A percentile compares a stretch with the other conserved stretches of the same genome.
Conservation (phyloP, 2,329 filamentous ascomycete species). For the Gnomoniopsis sp. region DNA sequence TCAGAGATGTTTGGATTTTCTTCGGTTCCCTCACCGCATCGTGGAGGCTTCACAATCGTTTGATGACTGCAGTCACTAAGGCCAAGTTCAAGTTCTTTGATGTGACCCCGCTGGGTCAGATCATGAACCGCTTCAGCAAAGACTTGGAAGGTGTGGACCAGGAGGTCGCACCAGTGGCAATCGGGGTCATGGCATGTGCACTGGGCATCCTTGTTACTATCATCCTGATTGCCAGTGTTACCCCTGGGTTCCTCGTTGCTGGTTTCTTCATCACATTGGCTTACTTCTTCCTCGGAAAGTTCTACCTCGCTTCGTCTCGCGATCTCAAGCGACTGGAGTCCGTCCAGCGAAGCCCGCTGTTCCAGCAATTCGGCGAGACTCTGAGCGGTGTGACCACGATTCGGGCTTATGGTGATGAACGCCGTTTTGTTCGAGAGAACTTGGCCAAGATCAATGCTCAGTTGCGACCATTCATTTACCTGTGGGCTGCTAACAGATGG, state of each 20-base stretch:
- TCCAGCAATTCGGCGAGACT: conserved; percentile 97
- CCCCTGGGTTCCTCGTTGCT: conserved; percentile 84
- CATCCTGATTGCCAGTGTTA: conserved; percentile 81
- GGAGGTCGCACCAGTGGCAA: conserved; percentile 88
- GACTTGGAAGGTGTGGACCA: conserved; percentile 94
- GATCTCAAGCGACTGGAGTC: conserved; percentile 95
- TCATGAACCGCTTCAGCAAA: conserved; percentile 99
- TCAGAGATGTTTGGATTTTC: conserved; percentile 86
- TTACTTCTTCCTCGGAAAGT: conserved; percentile 78
- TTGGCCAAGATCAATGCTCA: conserved; percentile 84
- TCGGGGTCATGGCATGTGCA: conserved; percentile 65
- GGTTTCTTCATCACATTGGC: conserved; percentile 78
- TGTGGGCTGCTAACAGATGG: conserved; percentile 98
- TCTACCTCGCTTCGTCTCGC: conserved; percentile 90
- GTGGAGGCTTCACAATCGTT: conserved; percentile 71
- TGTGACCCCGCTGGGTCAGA: conserved; percentile 86
- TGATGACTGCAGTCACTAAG: conserved; percentile 77
- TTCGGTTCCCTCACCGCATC: conserved; percentile 88
- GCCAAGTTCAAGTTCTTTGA: conserved; percentile 99
- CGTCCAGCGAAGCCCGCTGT: conserved; percentile 87
- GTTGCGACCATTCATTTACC: conserved; percentile 87
- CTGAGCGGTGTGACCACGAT: conserved; percentile 94
- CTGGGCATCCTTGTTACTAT: conserved; percentile 78
- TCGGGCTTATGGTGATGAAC: conserved; percentile 90
- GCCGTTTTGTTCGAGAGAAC: conserved; percentile 91